Base-by-base conservation (phyloP, 164 flowering plant genomes). In the Magnolia changhungtana region DNA sequence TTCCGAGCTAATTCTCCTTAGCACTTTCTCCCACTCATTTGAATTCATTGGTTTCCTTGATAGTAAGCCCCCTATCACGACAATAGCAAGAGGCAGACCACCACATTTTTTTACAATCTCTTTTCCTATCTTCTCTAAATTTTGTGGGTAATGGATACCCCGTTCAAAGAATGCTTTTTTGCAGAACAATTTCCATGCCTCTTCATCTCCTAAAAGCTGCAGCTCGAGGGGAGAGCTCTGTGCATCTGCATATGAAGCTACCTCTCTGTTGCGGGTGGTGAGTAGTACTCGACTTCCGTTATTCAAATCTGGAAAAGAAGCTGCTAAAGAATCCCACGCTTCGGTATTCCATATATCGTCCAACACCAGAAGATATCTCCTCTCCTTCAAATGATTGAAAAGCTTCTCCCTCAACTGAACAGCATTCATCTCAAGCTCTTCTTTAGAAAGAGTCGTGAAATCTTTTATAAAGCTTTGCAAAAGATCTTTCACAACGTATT, bases 241-340 rank as follows among this genome's bases (percentile, higher is more conserved):
- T 65, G 68, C 29, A 21, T 65, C 9, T 65, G 29, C 68, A 65
- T 65, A 14, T 27, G 29, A 65, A 65, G 68, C 68, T 65, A 21
- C 27, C 7, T 65, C 68, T 65, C 68, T 7, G 7, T 65, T 23
- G 29, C 68, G 68, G 11, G 68, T 65, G 14, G 68, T 65, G 13
- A 20, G 13, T 14, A 20, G 18, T 5, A 61, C 64, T 61, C 64
- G 18, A 2, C 64, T 61, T 61, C 8, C 64, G 3, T 61, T 61
- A 1, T 0, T 65, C 68, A 78, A 84, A 73, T 74, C 81, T 0
- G 90, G 88, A 67, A 89, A 67, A 8, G 85, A 86, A 18, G 73
- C 14, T 1, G 1, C 2, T 0, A 65, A 10, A 3, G 23, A 1
- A 0, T 0, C 68, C 68, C 68, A 65, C 1, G 68, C 29, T 6